Evolutionary conservation across 164 flowering plant species (phyloP).

Genomic region (Brasenia schreberi): DNA sequence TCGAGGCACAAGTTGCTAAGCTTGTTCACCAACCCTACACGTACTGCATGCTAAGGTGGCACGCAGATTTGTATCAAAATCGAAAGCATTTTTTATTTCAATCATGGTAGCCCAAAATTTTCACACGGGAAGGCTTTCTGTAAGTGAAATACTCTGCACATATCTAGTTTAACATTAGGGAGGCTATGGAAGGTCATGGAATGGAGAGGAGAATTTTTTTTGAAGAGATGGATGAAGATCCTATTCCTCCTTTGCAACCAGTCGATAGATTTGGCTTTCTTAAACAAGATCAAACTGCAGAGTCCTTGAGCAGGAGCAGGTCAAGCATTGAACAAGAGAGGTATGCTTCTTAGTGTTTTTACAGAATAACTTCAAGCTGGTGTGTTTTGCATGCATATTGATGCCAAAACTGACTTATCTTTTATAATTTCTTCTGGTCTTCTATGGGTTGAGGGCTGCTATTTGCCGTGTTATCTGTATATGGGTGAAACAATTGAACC

Average conservation of each 20-base stretch:
- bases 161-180: not conserved
- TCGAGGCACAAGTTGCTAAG: no score
- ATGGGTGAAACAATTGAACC: not conserved
- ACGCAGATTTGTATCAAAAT: no score
- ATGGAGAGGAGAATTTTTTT: constrained; percentile 55
- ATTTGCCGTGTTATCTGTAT: not conserved
- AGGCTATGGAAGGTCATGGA: constrained; percentile 6
- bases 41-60: no score
- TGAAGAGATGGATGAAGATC: constrained; percentile 39
- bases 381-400: not conserved
- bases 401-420: not conserved
- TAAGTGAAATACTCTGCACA: not conserved
- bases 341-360: constrained; percentile 18
- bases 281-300: constrained; percentile 41
- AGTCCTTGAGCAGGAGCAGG: constrained; percentile 25
- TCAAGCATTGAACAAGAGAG: constrained; percentile 38
- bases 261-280: constrained; percentile 75
- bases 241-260: constrained; percentile 29
- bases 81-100: no score
- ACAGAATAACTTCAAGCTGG: not conserved
- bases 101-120: no score
- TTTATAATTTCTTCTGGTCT: not conserved
- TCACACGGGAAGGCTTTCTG: no score
- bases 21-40: no score
- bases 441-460: not conserved